Evolutionary conservation across 306 rosid species (phyloP), one percentile per base, ranked within the genome.

Genomic region (Fragaria vesca): DNA sequence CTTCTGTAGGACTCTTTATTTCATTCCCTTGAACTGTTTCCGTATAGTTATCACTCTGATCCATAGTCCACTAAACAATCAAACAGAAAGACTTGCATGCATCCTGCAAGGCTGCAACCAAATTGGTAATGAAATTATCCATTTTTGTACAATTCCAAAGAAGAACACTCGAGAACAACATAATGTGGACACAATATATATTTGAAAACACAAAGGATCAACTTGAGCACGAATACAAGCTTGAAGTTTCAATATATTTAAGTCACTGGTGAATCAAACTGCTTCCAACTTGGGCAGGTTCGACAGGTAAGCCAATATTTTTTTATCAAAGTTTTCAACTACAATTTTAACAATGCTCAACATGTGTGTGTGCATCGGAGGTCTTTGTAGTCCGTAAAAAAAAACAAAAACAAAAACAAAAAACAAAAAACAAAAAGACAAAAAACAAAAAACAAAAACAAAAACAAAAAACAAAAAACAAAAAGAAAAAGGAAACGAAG

Each of bases 31-130:
- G 67, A 71, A 45, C 69, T 68, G 60, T 71, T 62, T 66, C 81
- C 42, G 54, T 38, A 71, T 71, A 75, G 63, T 51, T 58, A 57
- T 77, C 90, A 76, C 76, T 86, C 71, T 82, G 87, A 74, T 81
- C 87, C 85, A 86, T 81, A 28, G 69, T 73, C 52, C 34, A 76
- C 36, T 2, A 66, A 76, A 69, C 69, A 47, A 54, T 20, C 17
- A 57, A 24, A 71, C 21, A 74, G 43, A 63, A 42, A 50, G 24
- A 67, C 12, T 38, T 10, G 68, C 46, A 72, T 34, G 68, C 21
- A 72, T 43, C 80, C 83, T 52, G 82, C 26, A 24, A 24, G 26
- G 26, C 26, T 24, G 26, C 76, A 77, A 77, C 16, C 24, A 38
- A 72, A 66, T 71, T 70, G 72, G 65, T 43, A 38, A 50, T 36